phyloP scores from a whole-genome alignment of 2,329 filamentous ascomycete genomes.

The Cytospora leucostoma region DNA sequence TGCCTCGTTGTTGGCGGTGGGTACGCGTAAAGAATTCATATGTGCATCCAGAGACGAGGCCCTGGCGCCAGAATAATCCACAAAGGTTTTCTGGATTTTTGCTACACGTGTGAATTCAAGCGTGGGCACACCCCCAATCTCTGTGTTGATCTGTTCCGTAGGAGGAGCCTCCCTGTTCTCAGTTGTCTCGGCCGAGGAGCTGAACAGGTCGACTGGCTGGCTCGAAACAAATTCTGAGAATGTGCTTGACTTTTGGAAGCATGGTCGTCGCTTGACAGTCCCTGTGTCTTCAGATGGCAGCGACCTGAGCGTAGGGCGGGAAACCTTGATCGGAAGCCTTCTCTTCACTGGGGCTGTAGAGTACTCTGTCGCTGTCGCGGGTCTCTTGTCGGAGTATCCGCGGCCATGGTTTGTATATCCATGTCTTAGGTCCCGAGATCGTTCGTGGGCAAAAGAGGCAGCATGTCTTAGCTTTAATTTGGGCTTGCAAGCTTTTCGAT shows the following conservation, averaged over 20 bases:
- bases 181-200: not conserved
- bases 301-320: slow-evolving; percentile 12
- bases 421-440: not conserved
- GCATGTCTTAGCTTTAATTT: slow-evolving; percentile 24
- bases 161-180: not conserved
- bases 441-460: slow-evolving; percentile 5
- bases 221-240: slow-evolving; percentile 20
- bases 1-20: slow-evolving; percentile 1
- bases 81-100: slow-evolving; percentile 8
- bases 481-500: slow-evolving; percentile 21
- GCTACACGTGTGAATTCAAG: slow-evolving; percentile 2
- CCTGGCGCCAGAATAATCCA: slow-evolving; percentile 14
- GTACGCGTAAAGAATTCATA: slow-evolving; percentile 12
- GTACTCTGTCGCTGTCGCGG: slow-evolving; percentile 17
- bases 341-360: slow-evolving; percentile 23
- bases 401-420: not conserved
- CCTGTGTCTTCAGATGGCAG: slow-evolving; percentile 17
- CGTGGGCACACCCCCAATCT: not conserved
- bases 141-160: not conserved
- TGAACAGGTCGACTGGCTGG: slow-evolving; percentile 25
- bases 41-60: slow-evolving; percentile 24
- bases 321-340: slow-evolving; percentile 22
- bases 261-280: slow-evolving; percentile 26
- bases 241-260: slow-evolving; percentile 24
- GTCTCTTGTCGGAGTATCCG: not conserved